Base-by-base conservation (phyloP, 2,329 filamentous ascomycete species). In the Apiospora rasikravindrae region DNA sequence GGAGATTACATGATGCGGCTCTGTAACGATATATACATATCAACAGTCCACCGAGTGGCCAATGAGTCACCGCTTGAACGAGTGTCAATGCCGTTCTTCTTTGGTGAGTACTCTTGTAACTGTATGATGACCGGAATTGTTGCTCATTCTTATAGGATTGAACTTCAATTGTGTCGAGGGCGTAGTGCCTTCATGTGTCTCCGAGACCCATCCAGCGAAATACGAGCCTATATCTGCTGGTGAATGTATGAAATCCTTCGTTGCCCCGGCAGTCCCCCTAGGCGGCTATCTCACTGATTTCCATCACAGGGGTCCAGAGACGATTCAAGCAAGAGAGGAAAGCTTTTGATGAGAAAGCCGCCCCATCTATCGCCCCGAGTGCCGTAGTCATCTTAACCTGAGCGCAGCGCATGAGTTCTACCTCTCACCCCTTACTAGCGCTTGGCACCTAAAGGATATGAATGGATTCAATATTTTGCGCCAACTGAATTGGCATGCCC, bases 81-180 rank as follows among this genome's bases (percentile, higher is more conserved):
- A 19, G 85, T 87, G 57, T 88, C 85, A 0, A 88, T 89, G 85
- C 87, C 87, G 0, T 89, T 89, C 76, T 89, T 89, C 78, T 86
- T 89, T 70, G 85, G 85, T 83, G 77, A 73, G 77, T 44, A 42
- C 24, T 2, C 13, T 40, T n/a, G 29, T 29, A 19, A 33, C 2
- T 14, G 16, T 26, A 57, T 40, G 44, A 33, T 24, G 4, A 40
- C 10, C 19, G 16, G 29, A 5, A n/a, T 8, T 19, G 19, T 26
- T 69, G 47, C 45, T 53, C 33, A 53, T 40, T 11, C 11, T 6
- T 57, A 26, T 75, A 85, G 85, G 79, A 0, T 84, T 88, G 71
- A 88, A 88, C 74, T 86, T 86, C 68, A 86, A 89, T 70, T 85
- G 85, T 42, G 83, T 85, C 24, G 85, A 85, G 71, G 81, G 83